Base-by-base conservation (phyloP, 805 yeast species). In the Monosporozyma aerobia region DNA sequence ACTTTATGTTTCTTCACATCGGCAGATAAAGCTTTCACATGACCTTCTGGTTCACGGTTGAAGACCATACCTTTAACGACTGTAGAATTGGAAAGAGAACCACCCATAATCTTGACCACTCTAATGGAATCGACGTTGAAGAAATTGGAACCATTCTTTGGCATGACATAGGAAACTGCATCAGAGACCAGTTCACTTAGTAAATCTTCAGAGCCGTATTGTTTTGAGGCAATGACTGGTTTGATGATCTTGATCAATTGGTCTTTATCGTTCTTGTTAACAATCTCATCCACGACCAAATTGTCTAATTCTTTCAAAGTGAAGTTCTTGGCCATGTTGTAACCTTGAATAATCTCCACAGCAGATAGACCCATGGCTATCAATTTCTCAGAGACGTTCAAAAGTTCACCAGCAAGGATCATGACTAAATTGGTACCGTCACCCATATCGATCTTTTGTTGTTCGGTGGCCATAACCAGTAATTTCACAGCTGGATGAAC, bases 21-120 rank as follows among this genome's bases (percentile, higher is more conserved):
- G 8, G 39, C n/a, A n/a, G 63, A 54, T 53, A 85, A 73, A 56
- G 82, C 78, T 67, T 88, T 89, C 49, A 90, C 71, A 59, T 81
- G 83, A 14, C 97, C 95, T 69, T 92, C 98, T n/a, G 98, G 97
- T 69, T 90, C 96, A 63, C 95, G 81, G 59, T 95, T 95, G 78
- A 94, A 92, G 40, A 94, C 97, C 99, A 94, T 94, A 60, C 99
- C 99, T 71, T 87, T 88, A 57, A 94, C 76, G 51, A 94, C 98
- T 62, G 78, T 78, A 11, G 95, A 85, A 61, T 77, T 77, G 39
- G 74, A 71, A 60, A 94, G 75, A 50, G 90, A 77, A 16, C 95
- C 77, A 56, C 99, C 99, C 96, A 94, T 88, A 60, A 94, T 86
- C 73, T 94, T 94, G 50, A 94, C 99, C 16, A 94, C 97, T 68